A percentile compares a stretch with the other conserved stretches of the same genome.
Evolutionary conservation across 192 early-diverging fungal species (phyloP).

Genomic region (Podila epicladia): DNA sequence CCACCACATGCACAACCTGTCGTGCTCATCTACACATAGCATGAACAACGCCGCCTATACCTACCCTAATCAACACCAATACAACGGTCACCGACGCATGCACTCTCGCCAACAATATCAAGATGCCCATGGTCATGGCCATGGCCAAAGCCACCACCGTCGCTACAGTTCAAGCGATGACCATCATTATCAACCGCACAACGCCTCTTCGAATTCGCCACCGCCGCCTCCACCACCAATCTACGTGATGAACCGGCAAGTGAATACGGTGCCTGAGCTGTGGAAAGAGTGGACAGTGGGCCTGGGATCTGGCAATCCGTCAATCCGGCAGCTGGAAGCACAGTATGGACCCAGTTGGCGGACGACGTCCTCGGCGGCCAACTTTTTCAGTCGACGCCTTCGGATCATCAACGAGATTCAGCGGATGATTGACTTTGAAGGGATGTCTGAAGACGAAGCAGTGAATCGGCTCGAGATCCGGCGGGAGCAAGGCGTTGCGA

Average conservation of each 20-base stretch:
- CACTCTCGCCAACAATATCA: background rate
- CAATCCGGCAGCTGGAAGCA: slow-evolving; percentile 33
- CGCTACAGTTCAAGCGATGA: slow-evolving; percentile 7
- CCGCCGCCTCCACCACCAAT: slow-evolving; percentile 5
- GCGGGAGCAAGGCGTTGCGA: slow-evolving; percentile 27
- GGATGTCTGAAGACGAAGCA: slow-evolving; percentile 31
- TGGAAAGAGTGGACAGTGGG: slow-evolving; percentile 49
- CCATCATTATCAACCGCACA: background rate
- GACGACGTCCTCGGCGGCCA: slow-evolving; percentile 33
- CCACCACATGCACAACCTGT: background rate
- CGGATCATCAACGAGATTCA: slow-evolving; percentile 43
- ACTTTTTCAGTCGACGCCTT: slow-evolving; percentile 37
- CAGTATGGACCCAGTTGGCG: slow-evolving; percentile 41
- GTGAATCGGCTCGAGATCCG: slow-evolving; percentile 22
- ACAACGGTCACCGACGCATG: background rate
- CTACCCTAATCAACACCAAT: background rate
- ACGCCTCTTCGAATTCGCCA: background rate
- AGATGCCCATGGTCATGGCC: background rate
- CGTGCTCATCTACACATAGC: too few species aligned
- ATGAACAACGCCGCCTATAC: too few species aligned
- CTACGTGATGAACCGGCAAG: slow-evolving; percentile 44
- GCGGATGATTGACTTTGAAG: slow-evolving; percentile 27
- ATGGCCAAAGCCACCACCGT: background rate
- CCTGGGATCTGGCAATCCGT: slow-evolving; percentile 33
- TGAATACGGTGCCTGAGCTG: slow-evolving; percentile 33